Percentiles rank a stretch among this genome's conserved stretches.
These are phyloP conservation scores for Perkinsus chesapeaki DNA, from an alignment of 169 alveolate genomes.

Conservation along the genomic window DNA sequence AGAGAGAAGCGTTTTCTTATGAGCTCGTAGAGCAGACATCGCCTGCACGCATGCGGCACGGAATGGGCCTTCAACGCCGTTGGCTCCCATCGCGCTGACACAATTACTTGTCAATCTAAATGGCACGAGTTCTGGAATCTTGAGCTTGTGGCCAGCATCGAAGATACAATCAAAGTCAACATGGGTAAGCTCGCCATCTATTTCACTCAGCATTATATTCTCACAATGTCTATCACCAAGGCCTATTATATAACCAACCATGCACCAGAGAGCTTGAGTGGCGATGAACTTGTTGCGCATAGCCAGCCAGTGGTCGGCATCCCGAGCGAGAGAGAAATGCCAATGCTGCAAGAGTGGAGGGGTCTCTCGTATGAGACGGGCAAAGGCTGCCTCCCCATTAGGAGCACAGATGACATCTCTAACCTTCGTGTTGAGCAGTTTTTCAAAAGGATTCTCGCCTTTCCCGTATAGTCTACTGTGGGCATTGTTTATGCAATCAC, in stretches of 20 bases:
- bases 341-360: constrained; percentile 35
- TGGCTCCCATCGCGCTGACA: constrained; percentile 77
- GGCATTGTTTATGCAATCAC: constrained; percentile 59
- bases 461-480: constrained; percentile 36
- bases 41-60: constrained; percentile 72
- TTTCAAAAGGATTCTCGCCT: constrained; percentile 52
- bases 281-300: constrained; percentile 74
- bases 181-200: constrained; percentile 70
- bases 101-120: constrained; percentile 81
- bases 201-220: constrained; percentile 74
- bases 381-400: constrained; percentile 58
- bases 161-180: constrained; percentile 86
- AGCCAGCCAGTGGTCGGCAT: constrained; percentile 77
- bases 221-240: constrained; percentile 86
- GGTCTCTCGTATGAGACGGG: constrained; percentile 38
- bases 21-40: constrained; percentile 65
- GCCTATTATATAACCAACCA: constrained; percentile 84
- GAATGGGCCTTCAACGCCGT: constrained; percentile 59
- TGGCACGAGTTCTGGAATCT: constrained; percentile 82
- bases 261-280: constrained; percentile 77
- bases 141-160: constrained; percentile 82
- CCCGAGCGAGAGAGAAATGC: constrained; percentile 29
- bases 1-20: constrained; percentile 72
- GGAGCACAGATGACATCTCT: constrained; percentile 51
- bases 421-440: constrained; percentile 32